phyloP scores from a whole-genome alignment of 371 early-diverging fungal genomes.

The Sporodiniella umbellata region DNA sequence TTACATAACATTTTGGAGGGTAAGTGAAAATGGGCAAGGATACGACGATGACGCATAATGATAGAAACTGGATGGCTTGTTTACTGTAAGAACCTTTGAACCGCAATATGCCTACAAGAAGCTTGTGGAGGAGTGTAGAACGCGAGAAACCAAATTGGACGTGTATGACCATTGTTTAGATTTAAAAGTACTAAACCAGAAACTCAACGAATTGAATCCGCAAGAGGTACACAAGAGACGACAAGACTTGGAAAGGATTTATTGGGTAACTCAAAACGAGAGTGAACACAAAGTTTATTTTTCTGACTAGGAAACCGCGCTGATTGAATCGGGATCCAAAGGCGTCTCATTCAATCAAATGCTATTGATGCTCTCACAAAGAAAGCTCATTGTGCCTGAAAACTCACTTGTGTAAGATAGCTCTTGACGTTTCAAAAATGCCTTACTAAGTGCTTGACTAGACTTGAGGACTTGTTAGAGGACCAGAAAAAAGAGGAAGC shows the following conservation, averaged over 20 bases:
- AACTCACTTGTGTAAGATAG: slow-evolving; percentile 43
- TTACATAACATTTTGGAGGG: slow-evolving; percentile 48
- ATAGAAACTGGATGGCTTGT: slow-evolving; percentile 37
- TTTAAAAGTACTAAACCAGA: slow-evolving; percentile 20
- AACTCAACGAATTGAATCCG: slow-evolving; percentile 31
- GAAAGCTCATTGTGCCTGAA: slow-evolving; percentile 57
- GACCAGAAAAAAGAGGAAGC: slow-evolving; percentile 44
- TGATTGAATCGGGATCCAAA: slow-evolving; percentile 27
- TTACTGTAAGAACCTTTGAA: slow-evolving; percentile 35
- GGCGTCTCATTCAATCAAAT: slow-evolving; percentile 63
- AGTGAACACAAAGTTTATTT: background rate
- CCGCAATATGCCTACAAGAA: slow-evolving; percentile 34
- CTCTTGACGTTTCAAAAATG: background rate
- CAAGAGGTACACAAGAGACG: slow-evolving; percentile 29
- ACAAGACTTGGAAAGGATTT: slow-evolving; percentile 38
- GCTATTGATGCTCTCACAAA: slow-evolving; percentile 55
- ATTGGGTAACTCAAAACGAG: slow-evolving; percentile 36
- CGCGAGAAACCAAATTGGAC: slow-evolving; percentile 2
- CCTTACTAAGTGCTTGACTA: slow-evolving; percentile 6
- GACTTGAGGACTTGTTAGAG: slow-evolving; percentile 40
- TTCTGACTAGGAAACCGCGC: slow-evolving; percentile 28
- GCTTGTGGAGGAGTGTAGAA: slow-evolving; percentile 20
- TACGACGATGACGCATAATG: too few relatives aligned
- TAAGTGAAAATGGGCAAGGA: too few relatives aligned
- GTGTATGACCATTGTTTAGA: slow-evolving; percentile 25